Conservation (phyloP, 139 green algal species). For the Tetratostichococcus sp. region DNA sequence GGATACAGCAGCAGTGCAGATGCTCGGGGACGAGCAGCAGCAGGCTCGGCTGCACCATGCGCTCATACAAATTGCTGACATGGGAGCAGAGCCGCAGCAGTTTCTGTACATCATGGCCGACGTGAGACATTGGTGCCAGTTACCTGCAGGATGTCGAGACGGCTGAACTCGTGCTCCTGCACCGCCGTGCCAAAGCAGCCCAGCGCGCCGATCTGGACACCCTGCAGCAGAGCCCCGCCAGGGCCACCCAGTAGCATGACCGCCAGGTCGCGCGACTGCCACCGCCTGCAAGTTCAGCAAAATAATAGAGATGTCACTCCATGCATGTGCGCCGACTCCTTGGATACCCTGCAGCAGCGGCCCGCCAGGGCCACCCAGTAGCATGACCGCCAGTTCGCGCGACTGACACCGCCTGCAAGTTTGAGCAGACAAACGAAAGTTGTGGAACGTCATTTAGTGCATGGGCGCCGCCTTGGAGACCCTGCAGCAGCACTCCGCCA, state of each 20-base stretch:
- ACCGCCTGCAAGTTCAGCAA: slow-evolving; percentile 10
- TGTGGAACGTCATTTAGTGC: no score
- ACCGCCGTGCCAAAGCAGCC: background rate
- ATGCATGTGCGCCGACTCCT: no score
- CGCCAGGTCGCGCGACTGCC: background rate
- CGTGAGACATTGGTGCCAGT: no score
- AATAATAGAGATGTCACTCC: background rate
- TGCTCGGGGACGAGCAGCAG: no score
- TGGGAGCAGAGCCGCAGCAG: no score
- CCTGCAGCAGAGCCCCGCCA: background rate
- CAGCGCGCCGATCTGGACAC: background rate
- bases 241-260: background rate
- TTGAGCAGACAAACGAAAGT: no score
- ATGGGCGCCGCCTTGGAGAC: no score
- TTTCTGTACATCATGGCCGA: no score
- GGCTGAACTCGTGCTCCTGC: background rate
- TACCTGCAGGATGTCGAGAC: background rate
- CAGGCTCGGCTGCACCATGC: no score
- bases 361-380: slow-evolving; percentile 8
- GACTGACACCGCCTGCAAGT: slow-evolving; percentile 9
- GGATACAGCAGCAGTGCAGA: no score
- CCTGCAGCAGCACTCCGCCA: no score
- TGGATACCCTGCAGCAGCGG: background rate
- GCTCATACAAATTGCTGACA: no score
- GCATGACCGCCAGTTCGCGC: slow-evolving; percentile 15